Base-by-base conservation (phyloP, 2,329 filamentous ascomycete species). In the Pyrenophora seminiperda region DNA sequence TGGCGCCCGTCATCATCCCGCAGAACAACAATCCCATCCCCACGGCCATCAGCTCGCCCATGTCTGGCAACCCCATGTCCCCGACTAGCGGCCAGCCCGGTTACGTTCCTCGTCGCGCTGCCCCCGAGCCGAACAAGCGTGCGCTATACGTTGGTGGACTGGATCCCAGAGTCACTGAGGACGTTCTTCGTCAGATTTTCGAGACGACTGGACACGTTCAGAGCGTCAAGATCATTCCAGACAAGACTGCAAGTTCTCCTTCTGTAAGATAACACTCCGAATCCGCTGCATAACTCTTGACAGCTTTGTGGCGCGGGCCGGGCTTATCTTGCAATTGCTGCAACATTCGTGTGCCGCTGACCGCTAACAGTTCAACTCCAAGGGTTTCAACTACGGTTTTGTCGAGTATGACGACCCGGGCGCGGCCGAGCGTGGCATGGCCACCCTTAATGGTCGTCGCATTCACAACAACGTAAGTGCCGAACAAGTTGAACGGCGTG, bases 301-400 rank as follows among this genome's bases (percentile, higher is more conserved):
- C 43, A 51, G 48, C 48, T 51, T 46, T 46, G 43, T 40, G 34
- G 43, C 43, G 43, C 43, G 43, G 48, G 43, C 48, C 48, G 48
- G 53, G 37, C 48, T 34, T 55, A 48, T 47, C 48, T 51, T 54
- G 42, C 53, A 54, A 13, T 27, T 27, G 30, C 40, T 33, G 45
- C 51, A 34, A 43, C 46, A 51, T 42, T 45, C 19, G 41, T 27
- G 40, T 46, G 42, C 37, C 42, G 49, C 51, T 51, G 40, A 47
- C 36, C 24, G 53, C 62, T 64, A 50, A 65, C 58, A 55, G 53
- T 52, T 56, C 24, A 58, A 46, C 34, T 41, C 50, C 63, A 96
- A 97, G 82, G 94, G 94, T 39, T 95, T 91, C 81, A 99, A 99
- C 81, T 99, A 99, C 76, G 94, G 94, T 18, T 99, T 99, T 71